Conservation (phyloP, 2,329 filamentous ascomycete genomes). For the Sclerotinia minor region DNA sequence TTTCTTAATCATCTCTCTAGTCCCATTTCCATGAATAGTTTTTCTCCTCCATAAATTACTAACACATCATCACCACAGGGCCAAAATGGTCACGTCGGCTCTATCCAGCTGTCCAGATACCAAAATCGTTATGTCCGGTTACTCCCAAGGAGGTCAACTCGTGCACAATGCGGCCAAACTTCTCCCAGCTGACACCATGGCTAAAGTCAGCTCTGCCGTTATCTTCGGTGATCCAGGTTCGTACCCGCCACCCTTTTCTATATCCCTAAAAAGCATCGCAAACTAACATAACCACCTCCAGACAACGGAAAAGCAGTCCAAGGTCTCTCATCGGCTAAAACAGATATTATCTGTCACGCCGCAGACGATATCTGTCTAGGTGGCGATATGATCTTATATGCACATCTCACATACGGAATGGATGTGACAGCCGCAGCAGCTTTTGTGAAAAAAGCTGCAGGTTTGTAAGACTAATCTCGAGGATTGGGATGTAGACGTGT, state of each 20-base stretch:
- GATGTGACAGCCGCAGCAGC: slow-evolving; percentile 34
- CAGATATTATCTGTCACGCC: slow-evolving; percentile 34
- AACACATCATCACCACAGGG: slow-evolving; percentile 26
- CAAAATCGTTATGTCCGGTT: slow-evolving; percentile 32
- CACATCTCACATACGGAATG: slow-evolving; percentile 35
- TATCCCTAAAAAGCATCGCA: background rate
- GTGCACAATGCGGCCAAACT: slow-evolving; percentile 33
- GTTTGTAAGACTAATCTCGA: background rate
- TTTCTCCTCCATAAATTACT: background rate
- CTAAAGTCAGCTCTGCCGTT: slow-evolving; percentile 33
- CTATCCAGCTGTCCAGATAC: slow-evolving; percentile 14
- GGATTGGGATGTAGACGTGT: background rate
- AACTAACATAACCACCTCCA: slow-evolving; percentile 8
- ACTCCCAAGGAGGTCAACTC: slow-evolving; percentile 35
- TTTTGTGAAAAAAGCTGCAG: slow-evolving; percentile 28
- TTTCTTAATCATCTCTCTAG: background rate
- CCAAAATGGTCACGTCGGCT: background rate
- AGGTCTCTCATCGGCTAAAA: slow-evolving; percentile 30
- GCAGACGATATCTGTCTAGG: slow-evolving; percentile 36
- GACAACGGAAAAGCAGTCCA: slow-evolving; percentile 35
- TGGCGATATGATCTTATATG: slow-evolving; percentile 25
- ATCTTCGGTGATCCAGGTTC: slow-evolving; percentile 37
- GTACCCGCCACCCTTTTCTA: slow-evolving; percentile 27
- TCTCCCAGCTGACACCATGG: slow-evolving; percentile 25
- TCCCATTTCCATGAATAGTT: background rate